Conservation (phyloP, 2,329 filamentous ascomycete species). For the Thelonectria olida region DNA sequence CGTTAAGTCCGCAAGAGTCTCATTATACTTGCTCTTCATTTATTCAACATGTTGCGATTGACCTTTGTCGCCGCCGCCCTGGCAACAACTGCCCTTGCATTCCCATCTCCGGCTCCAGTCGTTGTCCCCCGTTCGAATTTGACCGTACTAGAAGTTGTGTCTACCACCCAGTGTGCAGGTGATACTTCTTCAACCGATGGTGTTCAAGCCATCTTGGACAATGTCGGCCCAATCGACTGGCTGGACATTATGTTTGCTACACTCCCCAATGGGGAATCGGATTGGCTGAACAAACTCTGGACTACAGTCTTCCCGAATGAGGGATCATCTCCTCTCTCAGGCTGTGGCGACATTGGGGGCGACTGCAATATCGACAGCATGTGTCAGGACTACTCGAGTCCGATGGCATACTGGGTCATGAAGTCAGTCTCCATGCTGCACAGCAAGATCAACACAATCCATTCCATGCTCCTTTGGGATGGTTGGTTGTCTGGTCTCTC, state of each 20-base stretch:
- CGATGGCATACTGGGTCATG: conserved; percentile 8
- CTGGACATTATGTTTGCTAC: conserved; percentile 8
- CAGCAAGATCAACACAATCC: conserved; percentile 11
- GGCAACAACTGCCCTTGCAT: neutral
- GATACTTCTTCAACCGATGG: conserved; percentile 2
- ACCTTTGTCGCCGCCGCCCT: neutral
- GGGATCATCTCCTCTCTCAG: neutral
- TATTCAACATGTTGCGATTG: neutral
- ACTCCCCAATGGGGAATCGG: neutral
- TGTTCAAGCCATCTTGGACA: conserved; percentile 6
- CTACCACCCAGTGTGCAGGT: neutral
- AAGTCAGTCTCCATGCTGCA: conserved; percentile 1
- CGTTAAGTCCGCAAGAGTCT: no score
- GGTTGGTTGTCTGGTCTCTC: conserved; percentile 9
- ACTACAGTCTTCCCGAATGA: conserved; percentile 7
- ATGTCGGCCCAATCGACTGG: neutral
- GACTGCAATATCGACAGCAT: conserved; percentile 1
- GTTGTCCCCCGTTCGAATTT: neutral
- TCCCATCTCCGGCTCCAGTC: neutral
- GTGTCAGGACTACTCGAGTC: conserved; percentile 1
- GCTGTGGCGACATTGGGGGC: conserved; percentile 5
- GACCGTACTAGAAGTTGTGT: neutral
- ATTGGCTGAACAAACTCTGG: conserved; percentile 13
- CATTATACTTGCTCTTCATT: neutral
- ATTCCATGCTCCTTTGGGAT: conserved; percentile 3